phyloP scores from a whole-genome alignment of 345 rosid genomes.

The Jatropha curcas region DNA sequence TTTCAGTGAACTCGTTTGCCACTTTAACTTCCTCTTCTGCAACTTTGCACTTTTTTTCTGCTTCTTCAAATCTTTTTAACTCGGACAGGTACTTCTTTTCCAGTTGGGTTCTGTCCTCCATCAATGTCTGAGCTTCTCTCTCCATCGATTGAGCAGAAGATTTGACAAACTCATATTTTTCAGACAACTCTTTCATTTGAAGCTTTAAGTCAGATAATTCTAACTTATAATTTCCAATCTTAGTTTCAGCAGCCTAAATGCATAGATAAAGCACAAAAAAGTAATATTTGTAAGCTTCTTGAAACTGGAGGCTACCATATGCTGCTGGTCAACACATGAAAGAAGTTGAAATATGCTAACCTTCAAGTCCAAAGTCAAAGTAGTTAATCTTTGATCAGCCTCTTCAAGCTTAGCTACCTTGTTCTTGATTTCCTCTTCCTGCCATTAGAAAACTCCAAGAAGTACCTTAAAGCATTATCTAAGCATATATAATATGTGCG shows the following conservation, averaged over 20 bases:
- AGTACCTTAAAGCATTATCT: neutral
- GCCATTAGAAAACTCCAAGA: slow-evolving; percentile 15
- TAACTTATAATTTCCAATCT: slow-evolving; percentile 29
- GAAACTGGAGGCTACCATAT: neutral
- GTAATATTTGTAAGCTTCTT: neutral
- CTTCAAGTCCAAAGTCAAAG: slow-evolving; percentile 36
- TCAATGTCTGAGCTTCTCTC: slow-evolving; percentile 29
- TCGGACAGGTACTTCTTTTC: slow-evolving; percentile 35
- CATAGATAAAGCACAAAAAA: neutral
- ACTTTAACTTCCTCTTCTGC: slow-evolving; percentile 27
- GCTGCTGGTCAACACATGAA: neutral
- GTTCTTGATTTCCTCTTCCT: slow-evolving; percentile 41
- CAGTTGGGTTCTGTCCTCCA: slow-evolving; percentile 30
- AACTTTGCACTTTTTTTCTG: slow-evolving; percentile 23
- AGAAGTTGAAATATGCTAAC: slow-evolving; percentile 18
- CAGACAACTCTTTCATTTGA: slow-evolving; percentile 33
- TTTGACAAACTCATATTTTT: slow-evolving; percentile 27
- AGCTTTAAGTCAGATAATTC: slow-evolving; percentile 33
- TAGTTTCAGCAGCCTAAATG: slow-evolving; percentile 38
- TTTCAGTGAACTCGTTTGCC: slow-evolving; percentile 28
- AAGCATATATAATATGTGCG: neutral
- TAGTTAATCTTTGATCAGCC: slow-evolving; percentile 32
- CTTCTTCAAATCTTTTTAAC: slow-evolving; percentile 31
- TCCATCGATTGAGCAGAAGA: slow-evolving; percentile 29
- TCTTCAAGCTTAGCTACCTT: slow-evolving; percentile 33